Evolutionary conservation across 2,329 filamentous ascomycete genomes (phyloP).

Genomic region (Aspergillus nomiae): DNA sequence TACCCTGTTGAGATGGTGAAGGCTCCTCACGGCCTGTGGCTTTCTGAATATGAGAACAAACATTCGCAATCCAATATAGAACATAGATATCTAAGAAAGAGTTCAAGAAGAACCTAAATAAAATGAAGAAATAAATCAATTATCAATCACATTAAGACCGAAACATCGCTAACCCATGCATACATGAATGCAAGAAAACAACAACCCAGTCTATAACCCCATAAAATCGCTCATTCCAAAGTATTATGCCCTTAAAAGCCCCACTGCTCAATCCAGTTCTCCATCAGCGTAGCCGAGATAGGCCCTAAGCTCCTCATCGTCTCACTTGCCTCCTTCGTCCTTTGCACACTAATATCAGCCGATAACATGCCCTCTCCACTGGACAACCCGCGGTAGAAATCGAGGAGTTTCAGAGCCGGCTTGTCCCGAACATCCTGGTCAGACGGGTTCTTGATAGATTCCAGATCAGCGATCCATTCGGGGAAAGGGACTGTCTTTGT

Average conservation of each 20-base stretch:
- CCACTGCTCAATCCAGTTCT: constrained; percentile 8
- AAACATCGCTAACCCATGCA: not conserved
- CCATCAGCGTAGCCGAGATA: not conserved
- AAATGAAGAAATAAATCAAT: not conserved
- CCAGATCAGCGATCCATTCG: constrained; percentile 52
- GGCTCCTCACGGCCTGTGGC: no score
- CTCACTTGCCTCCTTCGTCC: constrained; percentile 43
- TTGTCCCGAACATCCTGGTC: constrained; percentile 46
- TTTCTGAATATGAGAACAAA: no score
- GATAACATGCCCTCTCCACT: constrained; percentile 23
- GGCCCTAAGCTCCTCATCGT: constrained; percentile 44
- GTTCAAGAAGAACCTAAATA: rapidly evolving
- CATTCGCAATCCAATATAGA: not conserved
- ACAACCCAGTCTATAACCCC: not conserved
- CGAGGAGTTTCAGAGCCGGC: constrained; percentile 56
- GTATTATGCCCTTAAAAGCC: not conserved
- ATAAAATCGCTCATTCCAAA: not conserved
- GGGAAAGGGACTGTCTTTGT: constrained; percentile 42
- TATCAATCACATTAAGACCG: not conserved
- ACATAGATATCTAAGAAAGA: not conserved
- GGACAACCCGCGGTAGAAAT: constrained; percentile 48
- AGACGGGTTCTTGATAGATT: constrained; percentile 41
- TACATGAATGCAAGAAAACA: not conserved
- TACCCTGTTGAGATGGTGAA: no score
- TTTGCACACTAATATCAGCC: constrained; percentile 44